A percentile compares a stretch with the other conserved stretches of the same genome.
phyloP scores from a whole-genome alignment of 2,329 filamentous ascomycete species.

The Cercospora nicotianae region DNA sequence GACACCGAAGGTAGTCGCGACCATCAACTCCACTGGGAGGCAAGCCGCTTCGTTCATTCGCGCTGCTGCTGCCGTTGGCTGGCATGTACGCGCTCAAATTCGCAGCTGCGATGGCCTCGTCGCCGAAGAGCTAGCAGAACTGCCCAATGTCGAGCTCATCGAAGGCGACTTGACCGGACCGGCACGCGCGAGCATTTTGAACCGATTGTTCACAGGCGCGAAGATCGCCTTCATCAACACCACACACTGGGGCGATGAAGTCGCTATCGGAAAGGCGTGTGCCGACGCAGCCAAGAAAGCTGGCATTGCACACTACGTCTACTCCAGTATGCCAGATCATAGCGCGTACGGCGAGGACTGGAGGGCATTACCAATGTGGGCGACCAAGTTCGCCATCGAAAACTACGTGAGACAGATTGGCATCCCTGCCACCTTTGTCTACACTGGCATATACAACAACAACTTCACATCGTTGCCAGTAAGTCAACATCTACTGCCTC shows the following conservation, averaged over 20 bases:
- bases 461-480: constrained; percentile 15
- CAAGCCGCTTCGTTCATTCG: constrained; percentile 95
- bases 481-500: not conserved
- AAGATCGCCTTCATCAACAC: constrained; percentile 97
- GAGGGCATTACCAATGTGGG: constrained; percentile 87
- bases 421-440: constrained; percentile 87
- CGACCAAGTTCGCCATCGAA: constrained; percentile 88
- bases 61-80: constrained; percentile 89
- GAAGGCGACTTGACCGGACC: constrained; percentile 61
- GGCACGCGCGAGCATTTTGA: constrained; percentile 33
- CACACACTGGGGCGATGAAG: constrained; percentile 92
- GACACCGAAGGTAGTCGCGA: constrained; percentile 73
- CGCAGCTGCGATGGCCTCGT: constrained; percentile 84
- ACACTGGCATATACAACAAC: constrained; percentile 97
- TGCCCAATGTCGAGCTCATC: constrained; percentile 77
- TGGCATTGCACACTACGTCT: constrained; percentile 87
- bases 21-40: constrained; percentile 93
- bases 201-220: constrained; percentile 66
- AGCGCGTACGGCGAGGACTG: constrained; percentile 72
- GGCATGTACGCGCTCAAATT: constrained; percentile 88
- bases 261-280: constrained; percentile 81
- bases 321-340: constrained; percentile 97
- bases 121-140: constrained; percentile 76
- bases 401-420: constrained; percentile 82
- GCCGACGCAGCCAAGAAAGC: constrained; percentile 86